Evolutionary conservation across 768 basidiomycete genomes (phyloP).

Genomic region (Suillus hirtellus): DNA sequence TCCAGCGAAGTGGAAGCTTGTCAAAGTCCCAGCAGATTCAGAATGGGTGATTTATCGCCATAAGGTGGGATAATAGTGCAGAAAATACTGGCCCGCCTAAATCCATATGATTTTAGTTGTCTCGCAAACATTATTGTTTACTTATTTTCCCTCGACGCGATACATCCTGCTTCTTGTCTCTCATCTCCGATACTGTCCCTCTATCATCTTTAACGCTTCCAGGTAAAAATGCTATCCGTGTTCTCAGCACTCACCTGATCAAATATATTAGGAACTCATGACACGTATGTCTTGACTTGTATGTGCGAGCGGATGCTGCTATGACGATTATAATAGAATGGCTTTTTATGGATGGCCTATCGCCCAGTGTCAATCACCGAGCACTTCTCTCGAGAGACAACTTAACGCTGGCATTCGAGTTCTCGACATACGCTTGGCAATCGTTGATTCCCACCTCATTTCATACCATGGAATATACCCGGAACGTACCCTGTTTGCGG

Average conservation of each 20-base stretch:
- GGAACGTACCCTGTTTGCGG: slow-evolving; percentile 64
- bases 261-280: slow-evolving; percentile 55
- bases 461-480: slow-evolving; percentile 82
- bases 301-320: slow-evolving; percentile 2
- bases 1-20: slow-evolving; percentile 46
- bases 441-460: slow-evolving; percentile 61
- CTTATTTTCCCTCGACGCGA: slow-evolving; percentile 62
- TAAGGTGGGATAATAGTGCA: slow-evolving; percentile 39
- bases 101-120: slow-evolving; percentile 37
- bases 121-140: slow-evolving; percentile 45
- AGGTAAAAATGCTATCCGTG: slow-evolving; percentile 45
- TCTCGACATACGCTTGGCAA: slow-evolving; percentile 77
- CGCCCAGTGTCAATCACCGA: slow-evolving; percentile 78
- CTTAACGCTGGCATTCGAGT: slow-evolving; percentile 77
- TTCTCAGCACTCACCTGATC: slow-evolving; percentile 14
- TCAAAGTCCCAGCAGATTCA: slow-evolving; percentile 43
- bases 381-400: slow-evolving; percentile 65
- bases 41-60: slow-evolving; percentile 61
- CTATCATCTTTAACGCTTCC: slow-evolving; percentile 79
- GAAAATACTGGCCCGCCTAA: not conserved
- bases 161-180: slow-evolving; percentile 54
- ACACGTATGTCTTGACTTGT: slow-evolving; percentile 49
- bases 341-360: slow-evolving; percentile 85
- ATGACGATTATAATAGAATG: slow-evolving; percentile 40
- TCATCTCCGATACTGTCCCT: slow-evolving; percentile 65